Evolutionary conservation across 2,329 filamentous ascomycete species (phyloP), one percentile per base, ranked within the genome.

Genomic region (Cladosporium cucumerinum): DNA sequence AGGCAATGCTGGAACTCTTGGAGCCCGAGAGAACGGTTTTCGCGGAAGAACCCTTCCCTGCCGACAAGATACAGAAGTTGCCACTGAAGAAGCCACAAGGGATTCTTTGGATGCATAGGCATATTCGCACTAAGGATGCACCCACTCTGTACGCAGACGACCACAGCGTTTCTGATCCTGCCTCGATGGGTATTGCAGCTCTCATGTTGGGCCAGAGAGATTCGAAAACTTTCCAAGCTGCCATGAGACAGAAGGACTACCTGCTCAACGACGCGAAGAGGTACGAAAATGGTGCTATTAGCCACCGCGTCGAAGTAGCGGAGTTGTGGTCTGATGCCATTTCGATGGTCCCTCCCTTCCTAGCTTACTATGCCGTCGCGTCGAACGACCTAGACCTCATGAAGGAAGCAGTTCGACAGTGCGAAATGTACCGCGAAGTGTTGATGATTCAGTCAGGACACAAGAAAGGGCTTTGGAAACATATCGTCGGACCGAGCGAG

Each of bases 291-390:
- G 79, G 79, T 32, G 82, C 82, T 2, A 82, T 84, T 57, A 82
- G 78, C 55, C 82, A 85, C 67, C 76, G 81, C 28, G 71, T 77
- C 26, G 73, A 77, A 18, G 72, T 74, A 7, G 68, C 78, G 4
- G 80, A 83, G 65, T 73, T 83, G 11, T 83, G 82, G 80, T 77
- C 81, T 16, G 82, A 84, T 69, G 82, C 79, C 67, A 65, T 82
- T 7, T 81, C 80, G 69, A 84, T 83, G 82, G 78, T 77, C 1
- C 81, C 82, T n/a, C 82, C 82, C 1, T 80, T 80, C 49, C 71
- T 83, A 21, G 81, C 81, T 3, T 83, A 81, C 68, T 79, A 79
- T 69, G 81, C 75, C 28, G 78, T 81, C 8, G 76, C 75, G 16
- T 73, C 69, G 0, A 69, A 74, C n/a, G 73, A 82, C 61, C 34